A percentile compares a stretch with the other conserved stretches of the same genome.
These are phyloP conservation scores for Parathielavia hyrcaniae DNA, from an alignment of 495 filamentous ascomycete genomes.

Conservation along the genomic window DNA sequence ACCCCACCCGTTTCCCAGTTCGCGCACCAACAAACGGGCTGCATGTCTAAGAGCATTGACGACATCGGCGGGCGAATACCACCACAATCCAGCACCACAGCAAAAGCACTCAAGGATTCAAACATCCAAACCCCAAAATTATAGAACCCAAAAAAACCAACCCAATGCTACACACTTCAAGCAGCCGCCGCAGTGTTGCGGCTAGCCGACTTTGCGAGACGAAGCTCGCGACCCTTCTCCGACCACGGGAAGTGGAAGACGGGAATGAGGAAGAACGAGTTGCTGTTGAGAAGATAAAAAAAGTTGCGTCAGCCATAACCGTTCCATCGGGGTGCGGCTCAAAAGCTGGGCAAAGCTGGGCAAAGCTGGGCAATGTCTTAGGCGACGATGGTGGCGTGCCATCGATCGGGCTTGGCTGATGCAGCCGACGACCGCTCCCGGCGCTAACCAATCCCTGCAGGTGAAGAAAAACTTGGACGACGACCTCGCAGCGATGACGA, in stretches of 20 bases:
- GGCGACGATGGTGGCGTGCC: conserved; percentile 25
- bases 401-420: conserved; percentile 24
- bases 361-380: conserved; percentile 11
- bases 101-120: neutral
- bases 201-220: conserved; percentile 36
- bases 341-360: conserved; percentile 7
- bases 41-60: too few species aligned
- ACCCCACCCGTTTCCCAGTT: neutral
- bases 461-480: neutral
- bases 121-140: neutral
- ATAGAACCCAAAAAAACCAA: neutral
- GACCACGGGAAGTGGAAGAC: conserved; percentile 98
- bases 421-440: conserved; percentile 1
- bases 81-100: neutral
- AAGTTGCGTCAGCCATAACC: conserved; percentile 14
- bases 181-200: conserved; percentile 23
- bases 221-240: conserved; percentile 65
- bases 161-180: conserved; percentile 14
- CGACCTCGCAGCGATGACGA: neutral
- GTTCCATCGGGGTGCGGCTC: neutral
- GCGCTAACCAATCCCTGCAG: conserved; percentile 6
- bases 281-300: conserved; percentile 36
- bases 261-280: conserved; percentile 93
- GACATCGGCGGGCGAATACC: too few species aligned
- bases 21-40: neutral